phyloP scores from a whole-genome alignment of 2,329 filamentous ascomycete genomes.

The Geosmithia flava region DNA sequence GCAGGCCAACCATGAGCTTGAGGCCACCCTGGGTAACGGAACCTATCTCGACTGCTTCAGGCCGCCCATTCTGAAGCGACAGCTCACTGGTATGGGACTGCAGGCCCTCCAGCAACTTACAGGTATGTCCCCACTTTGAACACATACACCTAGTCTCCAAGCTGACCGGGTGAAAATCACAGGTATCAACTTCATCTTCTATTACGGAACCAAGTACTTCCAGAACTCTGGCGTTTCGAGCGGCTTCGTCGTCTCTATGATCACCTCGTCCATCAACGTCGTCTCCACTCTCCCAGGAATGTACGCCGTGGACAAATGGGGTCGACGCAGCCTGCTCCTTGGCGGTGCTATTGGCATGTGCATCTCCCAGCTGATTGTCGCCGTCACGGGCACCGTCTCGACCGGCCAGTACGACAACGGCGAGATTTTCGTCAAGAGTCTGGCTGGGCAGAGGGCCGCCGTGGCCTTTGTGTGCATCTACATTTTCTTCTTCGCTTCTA shows the following conservation, averaged over 20 bases:
- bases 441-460: constrained; percentile 39
- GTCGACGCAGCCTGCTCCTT: constrained; percentile 47
- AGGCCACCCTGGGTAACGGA: constrained; percentile 52
- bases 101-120: constrained; percentile 58
- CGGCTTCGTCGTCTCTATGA: constrained; percentile 23
- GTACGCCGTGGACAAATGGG: constrained; percentile 24
- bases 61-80: constrained; percentile 45
- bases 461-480: constrained; percentile 52
- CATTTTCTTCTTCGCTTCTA: constrained; percentile 59
- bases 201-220: constrained; percentile 79
- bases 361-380: constrained; percentile 46
- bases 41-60: constrained; percentile 60
- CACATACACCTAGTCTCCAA: no score
- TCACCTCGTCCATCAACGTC: constrained; percentile 25
- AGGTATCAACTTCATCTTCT: constrained; percentile 90
- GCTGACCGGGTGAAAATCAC: constrained; percentile 35
- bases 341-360: constrained; percentile 51
- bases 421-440: constrained; percentile 33
- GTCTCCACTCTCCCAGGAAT: constrained; percentile 22
- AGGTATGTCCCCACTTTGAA: constrained; percentile 75
- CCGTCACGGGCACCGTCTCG: constrained; percentile 28
- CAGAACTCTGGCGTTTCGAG: constrained; percentile 50
- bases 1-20: constrained; percentile 80
- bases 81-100: constrained; percentile 60
- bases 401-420: constrained; percentile 37